Percentiles rank a stretch among this genome's conserved stretches.
phyloP scores from a whole-genome alignment of 208 protist genomes.

The Endotrypanum monterogeii region DNA sequence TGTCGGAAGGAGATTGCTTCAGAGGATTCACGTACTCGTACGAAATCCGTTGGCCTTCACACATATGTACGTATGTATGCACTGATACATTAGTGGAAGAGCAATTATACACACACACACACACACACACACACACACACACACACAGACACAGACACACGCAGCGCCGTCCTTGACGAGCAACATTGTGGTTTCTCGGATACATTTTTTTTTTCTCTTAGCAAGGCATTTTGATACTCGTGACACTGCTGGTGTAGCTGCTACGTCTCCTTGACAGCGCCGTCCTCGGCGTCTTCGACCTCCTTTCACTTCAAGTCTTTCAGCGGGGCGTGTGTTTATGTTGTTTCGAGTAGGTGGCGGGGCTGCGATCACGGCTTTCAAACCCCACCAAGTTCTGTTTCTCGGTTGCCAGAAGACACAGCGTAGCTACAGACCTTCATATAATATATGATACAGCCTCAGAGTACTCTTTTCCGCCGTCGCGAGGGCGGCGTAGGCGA shows the following conservation, averaged over 20 bases:
- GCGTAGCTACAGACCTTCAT: background rate
- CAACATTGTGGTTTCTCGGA: background rate
- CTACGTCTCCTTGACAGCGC: background rate
- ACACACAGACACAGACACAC: too few species aligned
- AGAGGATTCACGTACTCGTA: too few species aligned
- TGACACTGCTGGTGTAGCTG: background rate
- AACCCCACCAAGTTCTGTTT: background rate
- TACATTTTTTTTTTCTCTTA: background rate
- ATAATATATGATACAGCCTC: constrained; percentile 40
- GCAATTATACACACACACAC: background rate
- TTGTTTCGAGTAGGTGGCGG: background rate
- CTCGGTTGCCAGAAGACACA: background rate
- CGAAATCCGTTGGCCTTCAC: background rate
- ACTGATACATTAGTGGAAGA: too few species aligned
- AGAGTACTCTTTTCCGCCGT: constrained; percentile 72
- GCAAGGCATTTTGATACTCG: background rate
- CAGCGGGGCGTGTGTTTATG: background rate
- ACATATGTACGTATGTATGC: background rate
- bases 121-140: background rate
- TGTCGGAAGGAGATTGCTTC: too few species aligned
- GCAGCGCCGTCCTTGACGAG: too few species aligned
- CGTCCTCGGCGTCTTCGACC: background rate
- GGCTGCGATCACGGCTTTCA: background rate
- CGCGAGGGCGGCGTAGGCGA: constrained; percentile 14
- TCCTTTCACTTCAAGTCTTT: background rate